Percentiles rank a stretch among this genome's conserved stretches.
Conservation (phyloP, 1,139 yeast species). For the Protomyces pachydermus region DNA sequence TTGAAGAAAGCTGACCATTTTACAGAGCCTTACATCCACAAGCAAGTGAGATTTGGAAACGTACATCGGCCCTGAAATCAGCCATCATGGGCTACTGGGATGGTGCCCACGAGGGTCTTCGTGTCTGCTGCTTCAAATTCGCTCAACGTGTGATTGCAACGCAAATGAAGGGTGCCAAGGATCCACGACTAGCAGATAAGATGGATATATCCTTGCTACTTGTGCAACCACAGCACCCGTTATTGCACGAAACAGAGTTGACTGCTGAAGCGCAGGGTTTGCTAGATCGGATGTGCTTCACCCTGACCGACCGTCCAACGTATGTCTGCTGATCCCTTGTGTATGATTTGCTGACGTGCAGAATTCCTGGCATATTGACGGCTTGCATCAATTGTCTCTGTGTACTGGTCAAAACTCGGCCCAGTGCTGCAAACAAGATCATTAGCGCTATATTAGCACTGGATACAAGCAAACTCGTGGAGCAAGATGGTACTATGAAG, state of each 20-base stretch:
- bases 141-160: conserved; percentile 64
- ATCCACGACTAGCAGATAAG: conserved; percentile 38
- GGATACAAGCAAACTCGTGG: conserved; percentile 35
- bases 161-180: conserved; percentile 53
- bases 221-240: conserved; percentile 62
- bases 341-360: not conserved
- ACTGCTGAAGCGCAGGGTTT: conserved; percentile 70
- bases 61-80: conserved; percentile 37
- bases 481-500: conserved; percentile 34
- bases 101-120: conserved; percentile 42
- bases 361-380: conserved; percentile 35
- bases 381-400: conserved; percentile 42
- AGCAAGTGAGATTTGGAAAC: conserved; percentile 36
- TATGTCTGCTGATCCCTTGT: conserved; percentile 9
- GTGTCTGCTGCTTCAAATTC: conserved; percentile 65
- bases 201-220: conserved; percentile 54
- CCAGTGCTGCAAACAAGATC: conserved; percentile 38
- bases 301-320: conserved; percentile 49
- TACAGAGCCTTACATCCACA: conserved; percentile 34
- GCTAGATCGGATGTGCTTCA: conserved; percentile 58
- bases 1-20: conserved; percentile 23
- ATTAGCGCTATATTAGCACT: conserved; percentile 39
- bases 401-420: conserved; percentile 39
- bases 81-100: conserved; percentile 40
- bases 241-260: conserved; percentile 52